Evolutionary conservation across 2,329 filamentous ascomycete genomes (phyloP).

Genomic region (Sodiomyces alkalinus): DNA sequence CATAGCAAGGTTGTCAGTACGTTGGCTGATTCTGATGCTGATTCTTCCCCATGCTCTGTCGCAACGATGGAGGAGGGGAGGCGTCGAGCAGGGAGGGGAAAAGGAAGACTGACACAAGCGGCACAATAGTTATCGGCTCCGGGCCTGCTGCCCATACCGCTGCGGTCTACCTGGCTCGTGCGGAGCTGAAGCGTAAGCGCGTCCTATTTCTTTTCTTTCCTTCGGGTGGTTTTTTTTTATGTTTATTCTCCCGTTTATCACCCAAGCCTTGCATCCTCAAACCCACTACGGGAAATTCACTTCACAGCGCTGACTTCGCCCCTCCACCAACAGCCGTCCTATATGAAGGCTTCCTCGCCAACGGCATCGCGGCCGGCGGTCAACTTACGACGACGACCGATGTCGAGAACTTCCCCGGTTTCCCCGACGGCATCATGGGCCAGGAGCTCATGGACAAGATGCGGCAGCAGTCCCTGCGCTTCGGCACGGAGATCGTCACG

Average conservation of each 20-base stretch:
- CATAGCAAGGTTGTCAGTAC: slow-evolving; percentile 84
- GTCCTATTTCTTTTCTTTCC: background rate
- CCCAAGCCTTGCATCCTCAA: background rate
- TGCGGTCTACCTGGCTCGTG: slow-evolving; percentile 87
- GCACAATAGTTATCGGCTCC: slow-evolving; percentile 73
- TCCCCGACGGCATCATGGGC: slow-evolving; percentile 79
- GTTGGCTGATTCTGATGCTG: too few relatives aligned
- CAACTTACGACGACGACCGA: slow-evolving; percentile 98
- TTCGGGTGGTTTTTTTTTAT: too few relatives aligned
- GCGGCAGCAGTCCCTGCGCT: slow-evolving; percentile 78
- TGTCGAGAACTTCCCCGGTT: slow-evolving; percentile 95
- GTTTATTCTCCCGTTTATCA: too few relatives aligned
- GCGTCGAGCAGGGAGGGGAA: too few relatives aligned
- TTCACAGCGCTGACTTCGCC: background rate
- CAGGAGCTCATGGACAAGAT: slow-evolving; percentile 88
- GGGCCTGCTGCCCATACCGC: slow-evolving; percentile 96
- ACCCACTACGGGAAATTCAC: background rate
- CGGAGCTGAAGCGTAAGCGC: slow-evolving; percentile 67
- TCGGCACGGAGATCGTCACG: slow-evolving; percentile 83
- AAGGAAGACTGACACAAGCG: too few relatives aligned
- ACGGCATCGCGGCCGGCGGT: slow-evolving; percentile 88
- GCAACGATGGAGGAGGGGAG: too few relatives aligned
- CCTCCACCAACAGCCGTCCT: slow-evolving; percentile 46
- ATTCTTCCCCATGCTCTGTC: too few relatives aligned
- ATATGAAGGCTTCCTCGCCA: slow-evolving; percentile 96